These are phyloP conservation scores for Sporisorium scitamineum DNA, from an alignment of 1,284 basidiomycete genomes.

Conservation along the genomic window DNA sequence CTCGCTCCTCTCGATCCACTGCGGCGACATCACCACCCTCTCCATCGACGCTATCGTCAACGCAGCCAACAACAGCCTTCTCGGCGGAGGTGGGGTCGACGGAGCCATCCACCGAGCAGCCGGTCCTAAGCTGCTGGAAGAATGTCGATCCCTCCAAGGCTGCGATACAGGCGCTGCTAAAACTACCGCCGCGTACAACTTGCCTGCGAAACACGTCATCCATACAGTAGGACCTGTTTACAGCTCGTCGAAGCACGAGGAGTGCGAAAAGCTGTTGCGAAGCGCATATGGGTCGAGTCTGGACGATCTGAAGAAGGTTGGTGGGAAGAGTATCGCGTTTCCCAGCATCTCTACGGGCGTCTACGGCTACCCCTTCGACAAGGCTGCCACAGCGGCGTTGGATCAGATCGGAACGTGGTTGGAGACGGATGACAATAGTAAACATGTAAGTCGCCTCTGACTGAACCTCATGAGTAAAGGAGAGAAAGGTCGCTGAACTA, in stretches of 20 bases:
- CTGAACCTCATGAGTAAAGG: not conserved
- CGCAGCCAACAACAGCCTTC: constrained; percentile 60
- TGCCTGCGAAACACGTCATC: constrained; percentile 79
- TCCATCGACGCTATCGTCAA: constrained; percentile 64
- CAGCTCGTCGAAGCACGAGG: not conserved
- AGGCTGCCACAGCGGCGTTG: constrained; percentile 53
- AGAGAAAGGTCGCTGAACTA: not conserved
- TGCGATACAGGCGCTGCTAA: constrained; percentile 86
- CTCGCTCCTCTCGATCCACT: constrained; percentile 12
- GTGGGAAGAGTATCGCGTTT: constrained; percentile 55
- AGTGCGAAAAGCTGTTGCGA: constrained; percentile 70
- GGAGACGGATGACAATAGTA: constrained; percentile 14
- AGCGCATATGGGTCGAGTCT: constrained; percentile 57
- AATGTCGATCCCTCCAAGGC: constrained; percentile 76
- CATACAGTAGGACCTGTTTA: constrained; percentile 93
- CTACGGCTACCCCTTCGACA: constrained; percentile 64
- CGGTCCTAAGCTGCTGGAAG: constrained; percentile 78
- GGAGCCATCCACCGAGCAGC: constrained; percentile 89
- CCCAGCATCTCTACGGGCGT: constrained; percentile 67
- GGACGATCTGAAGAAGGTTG: constrained; percentile 33
- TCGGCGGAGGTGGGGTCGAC: constrained; percentile 74
- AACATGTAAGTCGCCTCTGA: constrained; percentile 28
- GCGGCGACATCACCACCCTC: constrained; percentile 44
- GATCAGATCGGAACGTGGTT: constrained; percentile 55
- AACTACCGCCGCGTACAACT: constrained; percentile 74